phyloP scores from a whole-genome alignment of 331 rosid species.

The Quercus lobata region DNA sequence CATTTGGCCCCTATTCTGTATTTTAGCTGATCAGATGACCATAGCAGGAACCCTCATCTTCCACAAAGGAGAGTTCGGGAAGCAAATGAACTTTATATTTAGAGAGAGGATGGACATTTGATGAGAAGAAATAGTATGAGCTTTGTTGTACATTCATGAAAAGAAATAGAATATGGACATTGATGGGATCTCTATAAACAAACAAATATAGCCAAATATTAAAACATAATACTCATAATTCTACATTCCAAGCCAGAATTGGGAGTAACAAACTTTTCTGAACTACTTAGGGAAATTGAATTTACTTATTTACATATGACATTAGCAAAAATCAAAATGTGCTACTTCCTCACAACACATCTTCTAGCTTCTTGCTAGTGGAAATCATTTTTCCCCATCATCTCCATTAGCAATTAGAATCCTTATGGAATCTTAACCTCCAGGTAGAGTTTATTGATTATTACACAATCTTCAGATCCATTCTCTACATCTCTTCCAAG shows the following conservation, averaged over 20 bases:
- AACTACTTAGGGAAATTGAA: conserved; percentile 52
- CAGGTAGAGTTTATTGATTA: conserved; percentile 19
- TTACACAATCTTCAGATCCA: conserved; percentile 15
- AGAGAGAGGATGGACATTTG: too few relatives aligned
- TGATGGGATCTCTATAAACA: background rate
- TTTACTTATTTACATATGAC: conserved; percentile 42
- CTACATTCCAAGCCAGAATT: conserved; percentile 20
- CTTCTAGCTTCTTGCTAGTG: conserved; percentile 33
- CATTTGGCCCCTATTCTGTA: too few relatives aligned
- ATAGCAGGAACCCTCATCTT: too few relatives aligned
- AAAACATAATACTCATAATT: conserved; percentile 16
- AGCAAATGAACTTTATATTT: too few relatives aligned
- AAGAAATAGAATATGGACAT: conserved; percentile 6
- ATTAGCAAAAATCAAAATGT: conserved; percentile 22
- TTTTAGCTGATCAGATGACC: too few relatives aligned
- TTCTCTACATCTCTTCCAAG: conserved; percentile 37
- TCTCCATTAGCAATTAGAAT: background rate
- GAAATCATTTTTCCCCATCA: conserved; percentile 4
- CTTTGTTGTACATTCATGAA: conserved; percentile 18
- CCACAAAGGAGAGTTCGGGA: too few relatives aligned
- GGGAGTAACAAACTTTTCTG: conserved; percentile 25
- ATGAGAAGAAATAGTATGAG: background rate
- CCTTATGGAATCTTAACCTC: conserved; percentile 19
- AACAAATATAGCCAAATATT: conserved; percentile 13
- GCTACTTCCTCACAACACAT: conserved; percentile 22